These are phyloP conservation scores for Zygoascus meyerae DNA, from an alignment of 1,139 yeast genomes.

Conservation along the genomic window DNA sequence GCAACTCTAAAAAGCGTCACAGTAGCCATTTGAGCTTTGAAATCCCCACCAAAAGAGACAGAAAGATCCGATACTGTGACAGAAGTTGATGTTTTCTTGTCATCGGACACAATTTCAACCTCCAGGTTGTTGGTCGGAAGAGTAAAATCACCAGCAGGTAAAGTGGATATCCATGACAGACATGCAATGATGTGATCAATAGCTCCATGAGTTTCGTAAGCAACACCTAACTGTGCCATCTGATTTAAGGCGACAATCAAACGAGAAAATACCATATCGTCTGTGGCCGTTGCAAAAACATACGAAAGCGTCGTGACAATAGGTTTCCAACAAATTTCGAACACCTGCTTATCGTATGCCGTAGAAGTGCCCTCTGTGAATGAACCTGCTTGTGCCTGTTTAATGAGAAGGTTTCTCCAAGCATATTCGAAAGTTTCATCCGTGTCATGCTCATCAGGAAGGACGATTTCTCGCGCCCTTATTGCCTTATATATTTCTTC, in stretches of 20 bases:
- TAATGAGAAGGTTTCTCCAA: constrained; percentile 78
- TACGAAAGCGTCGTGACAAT: constrained; percentile 64
- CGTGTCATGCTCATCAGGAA: constrained; percentile 93
- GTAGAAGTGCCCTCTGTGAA: constrained; percentile 27
- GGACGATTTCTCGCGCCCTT: constrained; percentile 79
- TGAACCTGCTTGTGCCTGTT: constrained; percentile 29
- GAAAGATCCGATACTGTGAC: constrained; percentile 77
- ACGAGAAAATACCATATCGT: constrained; percentile 81
- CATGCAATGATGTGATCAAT: constrained; percentile 61
- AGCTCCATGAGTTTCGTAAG: constrained; percentile 50
- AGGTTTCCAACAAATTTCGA: constrained; percentile 54
- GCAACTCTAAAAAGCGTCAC: constrained; percentile 78
- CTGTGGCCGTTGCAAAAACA: constrained; percentile 82
- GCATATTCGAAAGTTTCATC: constrained; percentile 88
- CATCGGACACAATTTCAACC: constrained; percentile 42
- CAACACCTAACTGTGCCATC: constrained; percentile 68
- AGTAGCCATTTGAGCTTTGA: constrained; percentile 84
- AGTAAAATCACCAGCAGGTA: constrained; percentile 38
- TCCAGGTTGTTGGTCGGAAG: constrained; percentile 35
- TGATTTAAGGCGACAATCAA: constrained; percentile 86
- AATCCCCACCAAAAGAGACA: constrained; percentile 81
- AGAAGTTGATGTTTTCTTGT: constrained; percentile 31
- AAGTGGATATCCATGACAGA: constrained; percentile 53
- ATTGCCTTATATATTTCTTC: constrained; percentile 76
- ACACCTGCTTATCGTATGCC: constrained; percentile 64